Conservation (phyloP, 306 rosid species). For the Canavalia gladiata region DNA sequence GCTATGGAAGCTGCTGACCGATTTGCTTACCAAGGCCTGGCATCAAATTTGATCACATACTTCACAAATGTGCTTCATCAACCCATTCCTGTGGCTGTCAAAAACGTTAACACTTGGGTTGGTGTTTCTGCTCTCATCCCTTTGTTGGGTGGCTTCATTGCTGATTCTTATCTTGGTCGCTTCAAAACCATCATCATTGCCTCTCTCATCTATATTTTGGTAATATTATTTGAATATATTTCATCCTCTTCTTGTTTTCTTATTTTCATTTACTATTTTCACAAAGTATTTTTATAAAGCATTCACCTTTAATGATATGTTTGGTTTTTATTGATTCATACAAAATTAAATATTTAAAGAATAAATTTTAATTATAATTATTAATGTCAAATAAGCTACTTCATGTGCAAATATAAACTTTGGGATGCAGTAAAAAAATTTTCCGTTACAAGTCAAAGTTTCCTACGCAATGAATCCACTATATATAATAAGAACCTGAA, state of each 20-base stretch:
- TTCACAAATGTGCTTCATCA: conserved; percentile 48
- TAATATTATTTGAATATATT: not conserved
- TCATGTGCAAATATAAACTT: too few relatives aligned
- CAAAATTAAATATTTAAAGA: too few relatives aligned
- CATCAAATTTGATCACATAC: conserved; percentile 47
- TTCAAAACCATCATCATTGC: conserved; percentile 56
- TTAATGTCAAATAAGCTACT: too few relatives aligned
- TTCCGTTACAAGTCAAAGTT: too few relatives aligned
- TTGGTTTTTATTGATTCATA: too few relatives aligned
- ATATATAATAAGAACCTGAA: too few relatives aligned
- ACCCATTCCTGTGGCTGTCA: conserved; percentile 40
- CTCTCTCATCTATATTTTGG: conserved; percentile 51
- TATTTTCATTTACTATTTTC: not conserved
- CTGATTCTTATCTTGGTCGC: conserved; percentile 61
- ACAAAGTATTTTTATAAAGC: too few relatives aligned
- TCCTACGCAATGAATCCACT: too few relatives aligned
- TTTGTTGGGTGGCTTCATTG: conserved; percentile 55
- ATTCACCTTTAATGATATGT: too few relatives aligned
- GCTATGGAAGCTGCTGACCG: conserved; percentile 59
- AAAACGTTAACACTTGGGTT: conserved; percentile 60
- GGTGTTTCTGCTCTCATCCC: conserved; percentile 59
- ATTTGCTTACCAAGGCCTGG: conserved; percentile 52
- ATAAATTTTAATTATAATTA: too few relatives aligned
- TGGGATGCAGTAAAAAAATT: too few relatives aligned
- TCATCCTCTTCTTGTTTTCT: not conserved